Evolutionary conservation across 495 filamentous ascomycete genomes (phyloP).

Genomic region (Xylaria nigripes): DNA sequence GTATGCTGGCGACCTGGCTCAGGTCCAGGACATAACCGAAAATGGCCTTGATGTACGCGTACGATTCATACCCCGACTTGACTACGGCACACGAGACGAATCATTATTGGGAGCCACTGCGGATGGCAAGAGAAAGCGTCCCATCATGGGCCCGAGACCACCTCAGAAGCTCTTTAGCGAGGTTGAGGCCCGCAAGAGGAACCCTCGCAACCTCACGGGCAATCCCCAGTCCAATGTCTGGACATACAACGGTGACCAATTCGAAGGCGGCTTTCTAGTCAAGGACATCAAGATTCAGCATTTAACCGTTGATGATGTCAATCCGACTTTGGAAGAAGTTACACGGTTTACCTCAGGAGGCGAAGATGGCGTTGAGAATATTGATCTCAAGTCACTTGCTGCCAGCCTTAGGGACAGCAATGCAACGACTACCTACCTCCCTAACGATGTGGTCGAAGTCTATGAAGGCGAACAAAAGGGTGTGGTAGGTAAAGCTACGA

Average conservation of each 20-base stretch:
- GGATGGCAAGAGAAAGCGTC: slow-evolving; percentile 71
- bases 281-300: slow-evolving; percentile 89
- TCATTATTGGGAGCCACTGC: slow-evolving; percentile 39
- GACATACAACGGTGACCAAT: slow-evolving; percentile 77
- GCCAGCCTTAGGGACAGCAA: slow-evolving; percentile 74
- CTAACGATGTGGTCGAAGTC: slow-evolving; percentile 90
- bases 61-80: slow-evolving; percentile 77
- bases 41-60: slow-evolving; percentile 86
- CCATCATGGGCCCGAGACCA: slow-evolving; percentile 55
- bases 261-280: slow-evolving; percentile 85
- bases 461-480: slow-evolving; percentile 95
- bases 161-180: slow-evolving; percentile 92
- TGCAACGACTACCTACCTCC: slow-evolving; percentile 70
- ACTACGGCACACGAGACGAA: slow-evolving; percentile 86
- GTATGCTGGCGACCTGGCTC: slow-evolving; percentile 83
- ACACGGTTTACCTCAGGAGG: slow-evolving; percentile 80
- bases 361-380: slow-evolving; percentile 86
- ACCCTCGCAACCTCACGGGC: slow-evolving; percentile 62
- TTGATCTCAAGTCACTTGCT: slow-evolving; percentile 84
- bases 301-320: slow-evolving; percentile 76
- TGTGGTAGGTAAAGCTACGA: slow-evolving; percentile 71
- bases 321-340: slow-evolving; percentile 90
- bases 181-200: slow-evolving; percentile 81
- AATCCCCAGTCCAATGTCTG: slow-evolving; percentile 60
- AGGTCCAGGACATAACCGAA: slow-evolving; percentile 86